Base-by-base conservation (phyloP, 2,329 filamentous ascomycete species). In the Pseudogymnoascus sp. region DNA sequence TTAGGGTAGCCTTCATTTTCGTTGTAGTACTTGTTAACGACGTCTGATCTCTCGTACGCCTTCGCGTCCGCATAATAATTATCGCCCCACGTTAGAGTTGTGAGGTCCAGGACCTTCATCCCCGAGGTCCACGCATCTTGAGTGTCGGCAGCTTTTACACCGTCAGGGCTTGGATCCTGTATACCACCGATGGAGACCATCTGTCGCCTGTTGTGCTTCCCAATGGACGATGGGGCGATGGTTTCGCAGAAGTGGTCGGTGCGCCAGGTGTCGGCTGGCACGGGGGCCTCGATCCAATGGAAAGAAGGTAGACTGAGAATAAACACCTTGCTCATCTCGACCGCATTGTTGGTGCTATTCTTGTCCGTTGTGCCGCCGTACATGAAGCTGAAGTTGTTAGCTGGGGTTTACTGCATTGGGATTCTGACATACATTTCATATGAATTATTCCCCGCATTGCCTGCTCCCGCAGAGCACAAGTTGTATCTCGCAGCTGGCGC, bases 231-330 rank as follows among this genome's bases (percentile, higher is more conserved):
- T 6, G 62, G 62, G n/a, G 60, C 63, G 6, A 65, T 61, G 7
- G 60, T 54, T 22, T 63, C 38, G 57, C 64, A 66, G 9, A 43
- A 62, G 34, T 63, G 63, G 4, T 38, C 38, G 22, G 58, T 38
- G n/a, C 65, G 61, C 8, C 63, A 61, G 25, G 34, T 62, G n/a
- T 41, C 59, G 7, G 62, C 50, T 12, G 28, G 25, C n/a, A 39
- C 32, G 0, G 63, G 47, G 7, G 58, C 61, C 20, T 64, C 62
- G 18, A 67, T 63, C 65, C 65, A 67, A 18, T 63, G 62, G 32
- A 66, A 66, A 14, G 63, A 64, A 9, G 65, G 65, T 6, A 67
- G 43, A 9, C 64, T 65, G 9, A 67, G 59, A 25, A 67, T 63
- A 25, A 65, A 66, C 12, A 67, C 62, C n/a, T 30, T 61, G 22